phyloP scores from a whole-genome alignment of 495 filamentous ascomycete species.

The Chaetomium cochliodes region DNA sequence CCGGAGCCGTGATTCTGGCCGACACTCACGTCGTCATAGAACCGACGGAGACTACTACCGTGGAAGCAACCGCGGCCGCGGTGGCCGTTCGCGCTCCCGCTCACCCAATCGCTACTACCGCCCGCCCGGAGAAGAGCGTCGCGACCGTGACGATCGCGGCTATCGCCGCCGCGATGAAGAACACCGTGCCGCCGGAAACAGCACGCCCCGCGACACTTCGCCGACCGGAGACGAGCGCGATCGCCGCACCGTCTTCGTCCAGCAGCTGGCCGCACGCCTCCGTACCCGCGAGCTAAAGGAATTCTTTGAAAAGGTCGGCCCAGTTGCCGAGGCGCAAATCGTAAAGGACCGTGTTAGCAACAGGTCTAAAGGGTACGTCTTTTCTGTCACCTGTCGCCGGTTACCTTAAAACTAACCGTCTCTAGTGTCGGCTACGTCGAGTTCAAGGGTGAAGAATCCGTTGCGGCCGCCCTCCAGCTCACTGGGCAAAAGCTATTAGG shows the following conservation, averaged over 20 bases:
- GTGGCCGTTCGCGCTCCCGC: constrained; percentile 65
- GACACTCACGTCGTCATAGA: constrained; percentile 77
- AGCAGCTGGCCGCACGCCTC: constrained; percentile 91
- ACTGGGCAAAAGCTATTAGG: constrained; percentile 98
- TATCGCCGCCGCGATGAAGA: constrained; percentile 51
- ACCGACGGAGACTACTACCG: constrained; percentile 70
- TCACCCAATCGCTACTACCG: constrained; percentile 79
- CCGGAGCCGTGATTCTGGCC: constrained; percentile 76
- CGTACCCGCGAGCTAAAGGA: constrained; percentile 87
- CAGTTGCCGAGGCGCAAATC: constrained; percentile 96
- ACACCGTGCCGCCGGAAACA: constrained; percentile 52
- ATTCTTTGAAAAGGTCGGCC: constrained; percentile 96
- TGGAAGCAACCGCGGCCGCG: constrained; percentile 52
- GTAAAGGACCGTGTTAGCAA: constrained; percentile 98
- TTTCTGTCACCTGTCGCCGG: not conserved
- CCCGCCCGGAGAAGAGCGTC: constrained; percentile 58
- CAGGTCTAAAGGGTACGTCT: constrained; percentile 89
- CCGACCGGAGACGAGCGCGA: constrained; percentile 49
- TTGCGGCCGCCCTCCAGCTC: constrained; percentile 90
- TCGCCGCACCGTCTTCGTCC: constrained; percentile 94
- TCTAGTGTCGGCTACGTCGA: constrained; percentile 97
- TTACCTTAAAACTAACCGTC: constrained; percentile 35
- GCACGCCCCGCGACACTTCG: constrained; percentile 40
- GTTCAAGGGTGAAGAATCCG: constrained; percentile 95
- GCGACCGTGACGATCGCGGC: constrained; percentile 48